Conservation (phyloP, 2,329 filamentous ascomycete genomes). For the Fusarium verrucosum region DNA sequence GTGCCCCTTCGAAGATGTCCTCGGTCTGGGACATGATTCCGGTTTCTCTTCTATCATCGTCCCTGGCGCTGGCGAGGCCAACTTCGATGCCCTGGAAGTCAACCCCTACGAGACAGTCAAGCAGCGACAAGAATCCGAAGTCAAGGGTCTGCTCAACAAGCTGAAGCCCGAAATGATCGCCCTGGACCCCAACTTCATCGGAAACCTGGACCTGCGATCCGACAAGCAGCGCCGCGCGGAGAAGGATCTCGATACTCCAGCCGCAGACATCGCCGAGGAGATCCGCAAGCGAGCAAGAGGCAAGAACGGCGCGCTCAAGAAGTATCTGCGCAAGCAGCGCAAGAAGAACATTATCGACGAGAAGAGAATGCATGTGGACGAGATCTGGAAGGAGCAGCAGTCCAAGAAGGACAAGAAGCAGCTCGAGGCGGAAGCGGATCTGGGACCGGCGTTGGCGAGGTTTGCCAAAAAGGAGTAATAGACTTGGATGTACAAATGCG, state of each 20-base stretch:
- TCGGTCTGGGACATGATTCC: conserved; percentile 83
- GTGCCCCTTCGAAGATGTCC: conserved; percentile 94
- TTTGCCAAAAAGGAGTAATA: conserved; percentile 77
- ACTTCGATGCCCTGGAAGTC: conserved; percentile 91
- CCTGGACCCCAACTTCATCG: conserved; percentile 90
- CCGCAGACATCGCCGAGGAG: conserved; percentile 66
- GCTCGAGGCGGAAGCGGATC: conserved; percentile 72
- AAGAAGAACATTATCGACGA: conserved; percentile 96
- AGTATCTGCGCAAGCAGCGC: conserved; percentile 90
- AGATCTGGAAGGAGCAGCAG: conserved; percentile 78
- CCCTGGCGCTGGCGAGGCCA: conserved; percentile 94
- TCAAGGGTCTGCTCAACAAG: conserved; percentile 91
- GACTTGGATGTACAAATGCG: conserved; percentile 28
- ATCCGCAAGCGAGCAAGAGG: conserved; percentile 83
- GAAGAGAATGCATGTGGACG: conserved; percentile 86
- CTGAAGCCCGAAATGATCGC: conserved; percentile 97
- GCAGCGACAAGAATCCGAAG: conserved; percentile 91
- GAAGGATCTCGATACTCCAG: conserved; percentile 76
- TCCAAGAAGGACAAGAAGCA: conserved; percentile 71
- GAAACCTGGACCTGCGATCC: conserved; percentile 83
- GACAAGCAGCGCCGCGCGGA: conserved; percentile 81
- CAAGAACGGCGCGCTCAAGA: conserved; percentile 87
- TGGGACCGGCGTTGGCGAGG: conserved; percentile 85
- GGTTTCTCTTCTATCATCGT: conserved; percentile 92
- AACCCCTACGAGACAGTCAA: conserved; percentile 96